A percentile compares a stretch with the other conserved stretches of the same genome.
Evolutionary conservation across 2,329 filamentous ascomycete genomes (phyloP).

Genomic region (Scedosporium apiospermum): DNA sequence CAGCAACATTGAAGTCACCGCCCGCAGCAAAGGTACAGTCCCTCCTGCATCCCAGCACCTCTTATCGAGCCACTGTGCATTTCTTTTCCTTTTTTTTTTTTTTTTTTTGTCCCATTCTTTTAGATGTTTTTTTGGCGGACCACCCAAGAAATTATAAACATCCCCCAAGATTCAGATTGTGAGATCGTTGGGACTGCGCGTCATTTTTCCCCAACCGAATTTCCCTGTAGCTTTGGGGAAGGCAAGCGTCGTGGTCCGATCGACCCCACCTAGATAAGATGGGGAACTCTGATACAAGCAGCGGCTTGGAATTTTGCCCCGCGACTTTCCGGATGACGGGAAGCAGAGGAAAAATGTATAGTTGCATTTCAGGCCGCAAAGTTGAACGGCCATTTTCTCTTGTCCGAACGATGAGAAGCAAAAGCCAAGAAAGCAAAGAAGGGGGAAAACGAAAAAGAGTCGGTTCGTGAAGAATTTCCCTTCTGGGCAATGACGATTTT

Average conservation of each 20-base stretch:
- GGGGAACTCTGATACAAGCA: not conserved
- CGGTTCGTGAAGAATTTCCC: not conserved
- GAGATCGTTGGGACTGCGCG: not conserved
- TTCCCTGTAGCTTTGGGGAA: not conserved
- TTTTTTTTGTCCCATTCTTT: not conserved
- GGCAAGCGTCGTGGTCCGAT: not conserved
- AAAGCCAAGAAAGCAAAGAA: not conserved
- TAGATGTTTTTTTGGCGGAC: not conserved
- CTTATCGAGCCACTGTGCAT: not conserved
- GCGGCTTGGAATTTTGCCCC: not conserved
- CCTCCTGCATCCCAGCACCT: not conserved
- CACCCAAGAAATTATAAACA: not conserved
- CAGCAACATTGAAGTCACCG: not conserved
- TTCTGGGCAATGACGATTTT: not conserved
- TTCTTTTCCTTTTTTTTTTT: not conserved
- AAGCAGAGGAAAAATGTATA: not conserved
- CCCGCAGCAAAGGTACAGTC: no score
- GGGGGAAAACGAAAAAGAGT: not conserved
- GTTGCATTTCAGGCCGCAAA: constrained; percentile 1
- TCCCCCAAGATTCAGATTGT: not conserved
- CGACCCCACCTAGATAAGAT: not conserved
- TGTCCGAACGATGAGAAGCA: not conserved
- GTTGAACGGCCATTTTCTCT: not conserved
- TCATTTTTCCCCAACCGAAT: not conserved
- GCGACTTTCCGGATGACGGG: not conserved